Evolutionary conservation across 306 rosid species (phyloP), one percentile per base, ranked within the genome.

Genomic region (Castanea sativa): DNA sequence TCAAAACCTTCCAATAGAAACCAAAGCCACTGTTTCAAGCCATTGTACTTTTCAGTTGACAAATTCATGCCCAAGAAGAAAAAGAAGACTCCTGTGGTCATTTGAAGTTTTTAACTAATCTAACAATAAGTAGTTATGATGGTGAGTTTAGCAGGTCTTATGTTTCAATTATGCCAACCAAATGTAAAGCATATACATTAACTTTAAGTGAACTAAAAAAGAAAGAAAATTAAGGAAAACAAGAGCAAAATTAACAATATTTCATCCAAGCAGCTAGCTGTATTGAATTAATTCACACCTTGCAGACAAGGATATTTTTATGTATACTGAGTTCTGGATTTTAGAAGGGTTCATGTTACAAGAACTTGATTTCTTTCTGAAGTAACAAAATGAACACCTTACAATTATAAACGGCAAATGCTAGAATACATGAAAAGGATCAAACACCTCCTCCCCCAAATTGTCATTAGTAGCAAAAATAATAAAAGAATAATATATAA

Each of bases 371-470:
- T 75, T 29, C 55, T 75, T 43, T 68, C 72, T 35, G 6, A 15
- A 68, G 27, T 38, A 68, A 45, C 27, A 68, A 33, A 35, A 68
- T 33, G 53, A n/a, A 68, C 38, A 35, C 25, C 72, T 67, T 67
- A 19, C 25, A 33, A 8, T 6, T 33, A 19, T 19, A 8, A 49
- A 4, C 19, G n/a, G 23, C 12, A 21, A 55, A 64, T 16, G 16
- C 41, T 30, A 57, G 5, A 56, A 32, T 25, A 83, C 69, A 58
- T 45, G 79, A 73, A 72, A 71, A 35, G 1, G n/a, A 45, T 60
- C 63, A 64, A 43, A 58, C 18, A 58, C 25, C n/a, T 77, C 45
- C 69, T 55, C 72, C 32, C 82, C 69, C 70, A 64, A 80, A 74
- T 70, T 75, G 74, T 74, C 27, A 73, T 41, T 23, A 59, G 25